phyloP scores from a whole-genome alignment of 2,329 filamentous ascomycete genomes.

The Fusarium xyrophilum region DNA sequence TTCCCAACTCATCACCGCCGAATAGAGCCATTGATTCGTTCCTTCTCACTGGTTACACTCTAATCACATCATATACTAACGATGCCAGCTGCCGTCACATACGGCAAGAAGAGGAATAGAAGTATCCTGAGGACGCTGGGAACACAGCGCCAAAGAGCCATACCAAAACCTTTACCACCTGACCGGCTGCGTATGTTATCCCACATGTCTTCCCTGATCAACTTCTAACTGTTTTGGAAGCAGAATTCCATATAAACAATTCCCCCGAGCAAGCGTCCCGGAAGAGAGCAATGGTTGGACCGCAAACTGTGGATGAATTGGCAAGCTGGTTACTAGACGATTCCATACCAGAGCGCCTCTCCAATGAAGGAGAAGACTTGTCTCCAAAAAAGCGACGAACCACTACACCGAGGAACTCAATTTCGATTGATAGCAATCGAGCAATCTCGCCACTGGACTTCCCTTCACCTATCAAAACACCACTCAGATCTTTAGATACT shows the following conservation, averaged over 20 bases:
- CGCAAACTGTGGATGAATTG: conserved; percentile 38
- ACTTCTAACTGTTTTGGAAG: background rate
- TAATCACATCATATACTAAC: background rate
- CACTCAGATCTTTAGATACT: background rate
- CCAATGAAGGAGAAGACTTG: background rate
- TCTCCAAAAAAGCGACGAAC: conserved; percentile 12
- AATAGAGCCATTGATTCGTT: background rate
- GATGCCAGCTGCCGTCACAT: conserved; percentile 40
- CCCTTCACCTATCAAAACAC: conserved; percentile 17
- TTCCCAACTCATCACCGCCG: background rate
- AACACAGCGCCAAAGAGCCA: conserved; percentile 37
- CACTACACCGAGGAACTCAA: background rate
- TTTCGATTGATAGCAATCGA: background rate
- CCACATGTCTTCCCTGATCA: background rate
- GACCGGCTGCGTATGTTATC: conserved; percentile 31
- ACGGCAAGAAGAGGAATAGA: conserved; percentile 44
- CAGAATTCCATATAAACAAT: background rate
- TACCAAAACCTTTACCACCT: conserved; percentile 18
- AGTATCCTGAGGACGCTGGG: conserved; percentile 41
- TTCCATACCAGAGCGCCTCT: conserved; percentile 18
- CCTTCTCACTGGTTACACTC: background rate
- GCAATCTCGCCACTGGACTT: conserved; percentile 15
- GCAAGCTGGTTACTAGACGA: conserved; percentile 44
- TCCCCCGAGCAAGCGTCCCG: conserved; percentile 11
- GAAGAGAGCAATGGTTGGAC: conserved; percentile 10